Evolutionary conservation across 2,329 filamentous ascomycete genomes (phyloP), one percentile per base, ranked within the genome.

Genomic region (Calonectria montana): DNA sequence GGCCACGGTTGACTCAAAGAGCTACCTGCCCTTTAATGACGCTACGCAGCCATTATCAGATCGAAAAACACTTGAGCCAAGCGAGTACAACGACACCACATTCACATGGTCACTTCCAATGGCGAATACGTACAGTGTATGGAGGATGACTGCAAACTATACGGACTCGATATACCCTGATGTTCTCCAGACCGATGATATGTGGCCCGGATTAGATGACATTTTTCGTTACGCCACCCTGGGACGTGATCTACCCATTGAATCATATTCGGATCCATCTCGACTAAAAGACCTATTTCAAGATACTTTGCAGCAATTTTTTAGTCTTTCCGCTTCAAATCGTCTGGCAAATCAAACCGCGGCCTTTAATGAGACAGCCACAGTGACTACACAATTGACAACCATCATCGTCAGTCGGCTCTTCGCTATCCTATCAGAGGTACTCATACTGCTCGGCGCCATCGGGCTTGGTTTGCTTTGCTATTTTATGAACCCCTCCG

Each of bases 371-470:
- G 7, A 9, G 4, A n/a, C 13, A 21, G 67, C 59, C 1, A 27
- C 13, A 1, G 45, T 23, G 4, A 15, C 16, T 5, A 29, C 10
- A 6, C 8, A 27, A 2, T 29, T 64, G 21, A 39, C 48, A 10
- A 39, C 37, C 7, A 69, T 69, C 13, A 27, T 65, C 12, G 27
- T 69, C 6, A 48, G 39, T 23, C 25, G 67, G 37, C 9, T 12
- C 10, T 65, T 69, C 9, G 10, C 67, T 4, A 31, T 61, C 3
- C 16, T 35, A 5, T 57, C 57, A 10, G 67, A 69, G 16, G 21
- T 39, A 3, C 16, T 71, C 21, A 35, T 67, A 4, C 13, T 67
- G 15, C 35, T 71, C 1, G 9, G 45, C 4, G 23, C 57, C 1
- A 1, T 53, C 0, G 16, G 25, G 10, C 27, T 35, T 8, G 45